Conservation (phyloP, 257 asterid genomes). For the Gentiana straminea region DNA sequence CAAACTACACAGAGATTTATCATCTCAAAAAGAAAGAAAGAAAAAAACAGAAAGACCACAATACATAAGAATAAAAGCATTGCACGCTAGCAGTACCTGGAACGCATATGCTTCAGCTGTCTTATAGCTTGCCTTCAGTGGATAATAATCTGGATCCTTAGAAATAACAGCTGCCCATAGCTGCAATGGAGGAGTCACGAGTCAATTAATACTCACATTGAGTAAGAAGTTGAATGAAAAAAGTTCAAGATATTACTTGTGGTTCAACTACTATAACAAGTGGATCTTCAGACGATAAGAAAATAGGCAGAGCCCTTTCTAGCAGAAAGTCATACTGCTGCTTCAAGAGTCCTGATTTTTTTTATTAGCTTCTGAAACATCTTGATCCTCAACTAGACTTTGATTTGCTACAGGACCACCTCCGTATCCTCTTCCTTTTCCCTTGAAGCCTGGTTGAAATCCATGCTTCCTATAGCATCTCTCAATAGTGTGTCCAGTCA, state of each 20-base stretch:
- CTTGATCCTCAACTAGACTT: no score
- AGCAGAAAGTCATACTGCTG: no score
- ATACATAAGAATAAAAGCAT: slow-evolving; percentile 3
- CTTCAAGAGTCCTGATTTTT: no score
- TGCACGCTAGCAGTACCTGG: slow-evolving; percentile 47
- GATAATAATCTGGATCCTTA: slow-evolving; percentile 73
- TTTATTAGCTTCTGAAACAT: no score
- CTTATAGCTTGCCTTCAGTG: slow-evolving; percentile 90
- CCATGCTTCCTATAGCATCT: no score
- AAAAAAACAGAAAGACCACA: not conserved
- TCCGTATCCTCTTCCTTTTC: no score
- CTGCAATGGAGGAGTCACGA: slow-evolving; percentile 29
- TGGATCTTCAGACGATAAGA: slow-evolving; percentile 97
- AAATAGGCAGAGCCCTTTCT: slow-evolving; percentile 1
- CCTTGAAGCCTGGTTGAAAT: no score
- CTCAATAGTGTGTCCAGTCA: no score
- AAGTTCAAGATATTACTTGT: slow-evolving; percentile 40
- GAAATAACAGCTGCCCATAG: slow-evolving; percentile 88
- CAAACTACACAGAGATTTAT: slow-evolving; percentile 18
- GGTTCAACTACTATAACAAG: slow-evolving; percentile 82
- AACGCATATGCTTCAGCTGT: slow-evolving; percentile 75
- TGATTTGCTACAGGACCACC: no score
- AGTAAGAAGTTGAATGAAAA: slow-evolving; percentile 10
- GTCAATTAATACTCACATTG: slow-evolving; percentile 12
- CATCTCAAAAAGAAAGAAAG: slow-evolving; percentile 4